These are phyloP conservation scores for Quercus agrifolia DNA, from an alignment of 306 rosid species.

Conservation along the genomic window DNA sequence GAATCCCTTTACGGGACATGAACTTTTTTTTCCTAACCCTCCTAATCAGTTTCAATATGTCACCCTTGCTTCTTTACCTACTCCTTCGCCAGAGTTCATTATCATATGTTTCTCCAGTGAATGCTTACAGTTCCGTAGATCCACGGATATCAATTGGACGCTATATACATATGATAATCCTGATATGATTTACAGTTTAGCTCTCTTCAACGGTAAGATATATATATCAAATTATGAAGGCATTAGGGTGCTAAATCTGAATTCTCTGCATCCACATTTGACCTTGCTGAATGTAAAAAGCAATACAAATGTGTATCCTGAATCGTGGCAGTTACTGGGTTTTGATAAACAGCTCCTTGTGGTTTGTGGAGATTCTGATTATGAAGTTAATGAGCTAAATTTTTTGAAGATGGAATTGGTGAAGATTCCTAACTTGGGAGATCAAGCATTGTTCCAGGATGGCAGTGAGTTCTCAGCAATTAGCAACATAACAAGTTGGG, in stretches of 20 bases:
- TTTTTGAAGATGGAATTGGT: not conserved
- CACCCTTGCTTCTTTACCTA: not conserved
- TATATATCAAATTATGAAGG: not conserved
- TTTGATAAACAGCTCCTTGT: not conserved
- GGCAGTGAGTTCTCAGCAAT: not conserved
- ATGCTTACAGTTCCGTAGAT: not conserved
- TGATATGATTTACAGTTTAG: rapidly evolving
- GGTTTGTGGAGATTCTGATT: not conserved
- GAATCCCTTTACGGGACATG: not conserved
- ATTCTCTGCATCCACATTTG: not conserved
- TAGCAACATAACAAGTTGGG: not conserved
- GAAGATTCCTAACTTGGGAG: not conserved
- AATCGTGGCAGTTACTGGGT: not conserved
- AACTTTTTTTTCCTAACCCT: not conserved
- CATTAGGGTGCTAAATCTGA: not conserved
- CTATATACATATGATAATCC: not conserved
- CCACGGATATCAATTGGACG: not conserved
- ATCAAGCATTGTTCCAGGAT: not conserved
- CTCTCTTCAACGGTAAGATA: not conserved
- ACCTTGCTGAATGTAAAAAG: not conserved
- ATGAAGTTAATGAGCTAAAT: not conserved
- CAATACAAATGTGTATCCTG: not conserved
- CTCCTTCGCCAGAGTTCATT: not conserved
- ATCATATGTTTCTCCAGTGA: not conserved
- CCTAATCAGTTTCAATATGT: not conserved